A percentile compares a stretch with the other conserved stretches of the same genome.
These are phyloP conservation scores for Crithidia expoeki DNA, from an alignment of 208 protist genomes.

Conservation along the genomic window DNA sequence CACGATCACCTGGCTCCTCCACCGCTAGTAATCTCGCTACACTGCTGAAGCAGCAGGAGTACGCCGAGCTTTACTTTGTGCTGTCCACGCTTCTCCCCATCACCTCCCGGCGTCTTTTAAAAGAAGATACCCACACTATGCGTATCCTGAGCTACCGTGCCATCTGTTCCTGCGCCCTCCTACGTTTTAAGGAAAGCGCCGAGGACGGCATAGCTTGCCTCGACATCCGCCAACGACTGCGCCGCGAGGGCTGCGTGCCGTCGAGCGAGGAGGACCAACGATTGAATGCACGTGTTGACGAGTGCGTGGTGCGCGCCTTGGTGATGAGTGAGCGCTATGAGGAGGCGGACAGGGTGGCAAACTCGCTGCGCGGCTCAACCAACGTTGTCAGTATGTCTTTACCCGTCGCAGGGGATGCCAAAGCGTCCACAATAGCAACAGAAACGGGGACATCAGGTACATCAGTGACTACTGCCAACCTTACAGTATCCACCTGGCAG, in stretches of 20 bases:
- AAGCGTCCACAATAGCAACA: too few relatives aligned
- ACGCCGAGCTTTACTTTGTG: slow-evolving; percentile 35
- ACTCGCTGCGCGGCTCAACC: background rate
- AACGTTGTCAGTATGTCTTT: background rate
- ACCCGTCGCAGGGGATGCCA: too few relatives aligned
- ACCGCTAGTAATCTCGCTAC: background rate
- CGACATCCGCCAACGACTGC: slow-evolving; percentile 4
- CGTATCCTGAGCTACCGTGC: slow-evolving; percentile 42
- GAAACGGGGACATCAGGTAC: background rate
- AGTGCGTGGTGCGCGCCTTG: slow-evolving; percentile 37
- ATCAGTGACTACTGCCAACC: background rate
- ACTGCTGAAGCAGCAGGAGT: slow-evolving; percentile 25
- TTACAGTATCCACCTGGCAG: slow-evolving; percentile 4
- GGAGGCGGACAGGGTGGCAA: slow-evolving; percentile 33
- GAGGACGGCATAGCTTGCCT: slow-evolving; percentile 56
- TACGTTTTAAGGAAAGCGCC: slow-evolving; percentile 79
- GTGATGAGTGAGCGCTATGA: slow-evolving; percentile 64
- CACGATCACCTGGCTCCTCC: background rate
- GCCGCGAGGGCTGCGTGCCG: background rate
- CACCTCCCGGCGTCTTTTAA: background rate
- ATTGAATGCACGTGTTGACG: background rate
- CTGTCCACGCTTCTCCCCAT: slow-evolving; percentile 15
- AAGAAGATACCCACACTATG: slow-evolving; percentile 12
- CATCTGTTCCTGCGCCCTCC: slow-evolving; percentile 58
- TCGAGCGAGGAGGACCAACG: background rate